phyloP scores from a whole-genome alignment of 2,329 filamentous ascomycete species.

The Helminthosporium solani region DNA sequence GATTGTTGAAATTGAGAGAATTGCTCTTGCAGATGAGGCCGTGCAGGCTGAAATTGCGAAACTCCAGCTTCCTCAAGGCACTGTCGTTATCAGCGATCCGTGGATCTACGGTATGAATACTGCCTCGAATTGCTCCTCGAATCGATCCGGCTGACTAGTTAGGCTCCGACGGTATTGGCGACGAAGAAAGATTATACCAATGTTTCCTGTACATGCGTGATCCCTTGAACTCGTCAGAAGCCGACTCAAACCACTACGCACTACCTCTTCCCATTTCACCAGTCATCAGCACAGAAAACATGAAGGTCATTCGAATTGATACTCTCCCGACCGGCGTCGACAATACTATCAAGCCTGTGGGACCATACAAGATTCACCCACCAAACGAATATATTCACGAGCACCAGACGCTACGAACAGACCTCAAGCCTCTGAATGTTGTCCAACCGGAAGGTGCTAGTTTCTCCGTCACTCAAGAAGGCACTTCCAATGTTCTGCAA shows the following conservation, averaged over 20 bases:
- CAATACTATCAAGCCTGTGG: constrained; percentile 55
- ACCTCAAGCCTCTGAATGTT: constrained; percentile 65
- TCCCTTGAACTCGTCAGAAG: constrained; percentile 58
- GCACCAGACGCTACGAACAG: constrained; percentile 59
- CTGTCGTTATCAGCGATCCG: constrained; percentile 59
- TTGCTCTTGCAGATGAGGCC: constrained; percentile 56
- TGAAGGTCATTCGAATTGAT: constrained; percentile 69
- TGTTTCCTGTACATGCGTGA: constrained; percentile 68
- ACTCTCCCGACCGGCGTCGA: constrained; percentile 67
- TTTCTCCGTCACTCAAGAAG: constrained; percentile 55
- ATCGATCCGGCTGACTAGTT: neutral
- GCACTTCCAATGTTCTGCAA: constrained; percentile 56
- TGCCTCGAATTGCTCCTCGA: neutral
- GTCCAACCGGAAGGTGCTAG: constrained; percentile 65
- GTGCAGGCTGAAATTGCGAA: constrained; percentile 62
- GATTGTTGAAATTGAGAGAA: constrained; percentile 58
- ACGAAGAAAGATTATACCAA: constrained; percentile 57
- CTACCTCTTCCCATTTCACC: constrained; percentile 67
- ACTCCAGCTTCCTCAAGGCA: constrained; percentile 58
- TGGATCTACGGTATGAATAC: constrained; percentile 65
- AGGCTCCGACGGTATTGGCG: constrained; percentile 50
- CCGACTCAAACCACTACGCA: constrained; percentile 69
- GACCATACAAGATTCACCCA: constrained; percentile 59
- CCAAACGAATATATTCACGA: constrained; percentile 68
- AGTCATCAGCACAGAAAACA: constrained; percentile 62